Conservation (phyloP, 1,139 yeast genomes). For the Protomyces gravidus region DNA sequence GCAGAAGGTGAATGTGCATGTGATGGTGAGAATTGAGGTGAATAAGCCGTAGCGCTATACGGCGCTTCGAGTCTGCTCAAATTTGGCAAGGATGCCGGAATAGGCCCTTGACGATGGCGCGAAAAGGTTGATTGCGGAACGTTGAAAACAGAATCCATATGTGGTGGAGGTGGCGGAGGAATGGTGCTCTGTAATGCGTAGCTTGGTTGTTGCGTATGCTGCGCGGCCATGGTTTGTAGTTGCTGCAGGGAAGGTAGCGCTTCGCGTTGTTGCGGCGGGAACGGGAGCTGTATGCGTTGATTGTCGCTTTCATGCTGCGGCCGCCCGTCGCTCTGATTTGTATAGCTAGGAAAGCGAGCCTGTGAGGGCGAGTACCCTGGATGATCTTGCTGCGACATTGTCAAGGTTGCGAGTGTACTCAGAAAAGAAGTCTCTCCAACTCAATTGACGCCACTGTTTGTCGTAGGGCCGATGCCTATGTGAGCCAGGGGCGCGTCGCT, state of each 20-base stretch:
- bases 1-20: neutral
- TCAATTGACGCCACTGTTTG: too few relatives aligned
- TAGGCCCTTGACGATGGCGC: neutral
- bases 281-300: neutral
- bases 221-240: neutral
- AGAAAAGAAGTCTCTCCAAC: too few relatives aligned
- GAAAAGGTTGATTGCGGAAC: neutral
- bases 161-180: neutral
- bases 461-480: too few relatives aligned
- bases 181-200: neutral
- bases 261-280: neutral
- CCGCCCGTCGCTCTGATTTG: neutral
- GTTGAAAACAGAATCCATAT: neutral
- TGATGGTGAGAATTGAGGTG: neutral
- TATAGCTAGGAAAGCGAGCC: neutral
- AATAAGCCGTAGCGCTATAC: neutral
- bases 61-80: neutral
- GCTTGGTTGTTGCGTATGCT: neutral
- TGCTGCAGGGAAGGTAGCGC: neutral
- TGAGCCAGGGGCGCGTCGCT: too few relatives aligned
- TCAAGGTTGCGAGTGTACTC: too few relatives aligned
- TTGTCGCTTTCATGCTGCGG: neutral
- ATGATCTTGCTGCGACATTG: neutral
- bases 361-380: neutral
- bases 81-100: neutral